Base-by-base conservation (phyloP, 306 rosid genomes). In the Boehmeria nivea region DNA sequence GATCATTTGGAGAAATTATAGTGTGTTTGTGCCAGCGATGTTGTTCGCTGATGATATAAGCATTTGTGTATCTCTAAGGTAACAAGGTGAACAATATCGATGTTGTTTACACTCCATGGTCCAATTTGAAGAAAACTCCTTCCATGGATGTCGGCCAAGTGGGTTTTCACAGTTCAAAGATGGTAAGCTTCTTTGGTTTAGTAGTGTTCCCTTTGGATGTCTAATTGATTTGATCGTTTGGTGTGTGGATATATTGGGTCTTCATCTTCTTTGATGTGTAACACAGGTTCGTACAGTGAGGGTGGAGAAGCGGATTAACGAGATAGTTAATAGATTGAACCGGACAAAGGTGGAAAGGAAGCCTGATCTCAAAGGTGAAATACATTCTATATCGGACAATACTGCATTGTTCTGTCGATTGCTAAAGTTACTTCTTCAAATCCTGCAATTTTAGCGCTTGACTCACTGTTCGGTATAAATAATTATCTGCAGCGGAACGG, bases 131-230 rank as follows among this genome's bases (percentile, higher is more conserved):
- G 91, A 90, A 90, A 82, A 80, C 94, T 48, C 81, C 95, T 36
- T 87, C 98, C 8, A 90, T 90, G 98, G 98, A 90, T 23, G 95
- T 84, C 78, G 98, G 98, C 46, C 98, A 90, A 90, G 91, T 90
- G 81, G 95, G 98, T 56, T 90, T 90, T 68, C 67, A 90, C 74
- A 82, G 75, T 70, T 3, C 91, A 6, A 90, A 87, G 78, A 84
- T 70, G 84, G 98, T 90, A 63, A 62, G 67, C 51, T 36, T 56
- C 57, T 43, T 44, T 49, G 25, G 27, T 37, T 44, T 48, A 15
- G 59, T 43, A 25, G 25, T 54, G 38, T 31, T 43, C 13, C 36
- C 36, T 31, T 50, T 33, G 36, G 27, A 45, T 42, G 24, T 28
- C 60, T 36, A 19, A 66, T 25, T 18, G 51, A 33, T 81, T 28